Evolutionary conservation across 306 rosid species (phyloP), one percentile per base, ranked within the genome.

Genomic region (Mimosa pudica): DNA sequence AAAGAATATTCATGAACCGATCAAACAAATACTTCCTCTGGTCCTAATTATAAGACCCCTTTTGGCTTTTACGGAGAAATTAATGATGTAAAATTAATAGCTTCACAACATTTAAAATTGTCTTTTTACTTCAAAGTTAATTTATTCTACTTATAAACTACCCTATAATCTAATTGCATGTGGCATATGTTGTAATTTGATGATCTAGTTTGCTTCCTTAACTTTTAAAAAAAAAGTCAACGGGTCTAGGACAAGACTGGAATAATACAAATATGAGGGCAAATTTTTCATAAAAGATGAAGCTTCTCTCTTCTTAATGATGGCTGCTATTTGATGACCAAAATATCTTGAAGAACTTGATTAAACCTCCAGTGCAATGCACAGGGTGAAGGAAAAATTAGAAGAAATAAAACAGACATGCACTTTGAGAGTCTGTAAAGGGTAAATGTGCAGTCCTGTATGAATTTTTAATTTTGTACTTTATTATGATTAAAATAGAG

Each of bases 1-100:
- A 55, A 38, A 49, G 20, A 84, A 45, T 52, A 74, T 74, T 69
- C 71, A 62, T 81, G 18, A 68, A 42, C 58, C 62, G 42, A 61
- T 33, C 42, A 58, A 77, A 54, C 73, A 70, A 73, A 57, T 30
- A 41, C 17, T 45, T n/a, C 51, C 30, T 24, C 1, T 24, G 30
- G 30, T 1, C 0, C 30, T 24, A 24, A 24, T 24, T 24, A 24
- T 24, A 24, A 24, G 30, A 24, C 30, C 30, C 30, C 30, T 24
- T 24, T 24, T 24, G 30, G 1, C 30, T 24, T 24, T 24, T 24
- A 0, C 1, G 30, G 30, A 24, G 30, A 24, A 24, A 24, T 24
- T 24, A 24, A 24, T 24, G 30, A 24, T 24, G 30, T 24, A 24
- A 24, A 24, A 24, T 24, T 24, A 24, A 24, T 24, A 24, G 30